Conservation (phyloP, 192 early-diverging fungal species). For the Mycoemilia scoparia region DNA sequence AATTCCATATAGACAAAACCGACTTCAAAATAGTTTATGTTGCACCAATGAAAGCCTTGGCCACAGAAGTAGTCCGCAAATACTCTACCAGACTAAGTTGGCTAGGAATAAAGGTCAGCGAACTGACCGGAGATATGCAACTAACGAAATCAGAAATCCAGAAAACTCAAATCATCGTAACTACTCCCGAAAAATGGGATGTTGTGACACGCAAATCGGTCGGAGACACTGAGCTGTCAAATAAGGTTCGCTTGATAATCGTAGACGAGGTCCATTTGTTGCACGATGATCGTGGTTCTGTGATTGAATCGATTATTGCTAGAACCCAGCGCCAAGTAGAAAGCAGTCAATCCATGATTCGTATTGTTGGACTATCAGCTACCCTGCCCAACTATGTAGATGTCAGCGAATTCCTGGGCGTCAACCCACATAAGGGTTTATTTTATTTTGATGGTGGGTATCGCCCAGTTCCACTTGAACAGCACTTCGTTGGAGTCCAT, state of each 20-base stretch:
- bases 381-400: slow-evolving; percentile 97
- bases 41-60: slow-evolving; percentile 96
- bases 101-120: slow-evolving; percentile 72
- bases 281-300: slow-evolving; percentile 90
- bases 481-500: slow-evolving; percentile 88
- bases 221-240: slow-evolving; percentile 79
- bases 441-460: slow-evolving; percentile 95
- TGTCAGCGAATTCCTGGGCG: slow-evolving; percentile 80
- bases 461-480: slow-evolving; percentile 88
- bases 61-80: slow-evolving; percentile 87
- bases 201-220: slow-evolving; percentile 92
- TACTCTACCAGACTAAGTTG: slow-evolving; percentile 66
- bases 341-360: slow-evolving; percentile 82
- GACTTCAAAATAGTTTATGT: slow-evolving; percentile 99
- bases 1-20: slow-evolving; percentile 48
- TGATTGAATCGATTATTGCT: slow-evolving; percentile 91
- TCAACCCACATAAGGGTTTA: slow-evolving; percentile 80
- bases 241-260: slow-evolving; percentile 83
- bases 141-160: slow-evolving; percentile 86
- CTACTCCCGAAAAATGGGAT: slow-evolving; percentile 99
- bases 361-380: slow-evolving; percentile 91
- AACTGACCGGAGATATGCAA: slow-evolving; percentile 97
- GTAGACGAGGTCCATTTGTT: slow-evolving; percentile 96
- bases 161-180: slow-evolving; percentile 94
- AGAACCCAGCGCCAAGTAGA: slow-evolving; percentile 85